Evolutionary conservation across 352 stramenopile genomes (phyloP), one percentile per base, ranked within the genome.

Genomic region (Globisporangium cylindrosporum): DNA sequence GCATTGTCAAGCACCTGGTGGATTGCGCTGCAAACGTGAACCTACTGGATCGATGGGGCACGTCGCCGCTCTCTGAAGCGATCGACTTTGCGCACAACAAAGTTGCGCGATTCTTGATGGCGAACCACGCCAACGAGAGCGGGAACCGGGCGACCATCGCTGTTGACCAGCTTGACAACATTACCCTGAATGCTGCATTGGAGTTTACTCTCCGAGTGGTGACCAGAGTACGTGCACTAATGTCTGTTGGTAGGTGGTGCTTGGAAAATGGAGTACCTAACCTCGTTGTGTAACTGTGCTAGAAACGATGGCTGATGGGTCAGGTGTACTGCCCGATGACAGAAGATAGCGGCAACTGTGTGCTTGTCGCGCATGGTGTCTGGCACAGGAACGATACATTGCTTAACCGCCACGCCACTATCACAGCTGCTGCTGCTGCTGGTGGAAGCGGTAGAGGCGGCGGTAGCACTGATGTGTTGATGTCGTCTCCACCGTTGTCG

Each of bases 71-170:
- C 18, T 88, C 85, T 0, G 87, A 94, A 57, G 87, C 87, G 0
- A 77, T 93, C 4, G 78, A 90, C 69, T 94, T 94, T 66, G 85
- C 85, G 0, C 87, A 94, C 68, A 92, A 92, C 60, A 73, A 89
- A 4, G 64, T 94, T 14, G 87, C 87, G 2, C 78, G 82, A 24
- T 91, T 89, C 29, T 65, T 94, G 0, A 82, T 88, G 53, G 75
- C 72, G 0, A 81, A 90, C 56, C 78, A 90, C 38, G 86, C 81
- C 8, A 88, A 78, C 3, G 83, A 91, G 57, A 88, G 80, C 62
- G 86, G 86, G 22, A 86, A 89, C 41, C 75, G 73, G 22, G 73
- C 76, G 4, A 82, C 79, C 3, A 77, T 90, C 34, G 72, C 82
- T 6, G 67, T 88, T 6, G 79, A 90, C 43, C 76, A 90, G 46